Evolutionary conservation across 108 stramenopile species (phyloP).

Genomic region (Nannochloropsis oceanica): DNA sequence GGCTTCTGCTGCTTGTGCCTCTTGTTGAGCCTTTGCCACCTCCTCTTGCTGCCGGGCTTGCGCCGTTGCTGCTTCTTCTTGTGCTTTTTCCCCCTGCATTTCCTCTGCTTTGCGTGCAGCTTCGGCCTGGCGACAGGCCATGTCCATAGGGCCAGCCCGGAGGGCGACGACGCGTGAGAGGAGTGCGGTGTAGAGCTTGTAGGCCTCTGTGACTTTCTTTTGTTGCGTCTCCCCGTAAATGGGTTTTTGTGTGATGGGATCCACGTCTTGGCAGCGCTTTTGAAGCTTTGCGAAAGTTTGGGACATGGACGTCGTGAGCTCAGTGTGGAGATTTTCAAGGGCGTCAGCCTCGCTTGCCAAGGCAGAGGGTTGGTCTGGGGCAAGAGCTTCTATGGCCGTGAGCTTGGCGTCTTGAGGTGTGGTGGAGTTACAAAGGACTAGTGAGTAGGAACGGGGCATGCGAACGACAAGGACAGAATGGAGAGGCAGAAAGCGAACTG

Average conservation of each 20-base stretch:
- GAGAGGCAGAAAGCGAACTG: no score
- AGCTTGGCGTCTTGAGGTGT: neutral
- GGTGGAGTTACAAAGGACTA: neutral
- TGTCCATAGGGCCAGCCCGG: neutral
- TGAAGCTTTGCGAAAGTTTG: neutral
- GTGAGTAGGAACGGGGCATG: neutral
- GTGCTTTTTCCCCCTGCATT: neutral
- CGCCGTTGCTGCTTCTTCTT: neutral
- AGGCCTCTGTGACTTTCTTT: neutral
- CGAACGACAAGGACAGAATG: no score
- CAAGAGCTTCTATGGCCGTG: neutral
- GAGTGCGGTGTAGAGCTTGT: neutral
- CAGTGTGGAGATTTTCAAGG: neutral
- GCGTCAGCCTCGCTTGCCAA: neutral
- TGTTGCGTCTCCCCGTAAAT: neutral
- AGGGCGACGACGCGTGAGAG: neutral
- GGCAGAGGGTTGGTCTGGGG: neutral
- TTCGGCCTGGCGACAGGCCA: neutral
- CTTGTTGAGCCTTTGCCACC: neutral
- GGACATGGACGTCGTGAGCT: neutral
- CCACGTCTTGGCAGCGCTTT: neutral
- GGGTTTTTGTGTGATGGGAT: neutral
- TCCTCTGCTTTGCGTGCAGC: neutral
- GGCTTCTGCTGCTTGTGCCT: neutral
- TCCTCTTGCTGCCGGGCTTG: neutral